Percentiles rank a stretch among this genome's conserved stretches.
phyloP scores from a whole-genome alignment of 176 grass and related monocot species.

The Aegilops umbellulata region DNA sequence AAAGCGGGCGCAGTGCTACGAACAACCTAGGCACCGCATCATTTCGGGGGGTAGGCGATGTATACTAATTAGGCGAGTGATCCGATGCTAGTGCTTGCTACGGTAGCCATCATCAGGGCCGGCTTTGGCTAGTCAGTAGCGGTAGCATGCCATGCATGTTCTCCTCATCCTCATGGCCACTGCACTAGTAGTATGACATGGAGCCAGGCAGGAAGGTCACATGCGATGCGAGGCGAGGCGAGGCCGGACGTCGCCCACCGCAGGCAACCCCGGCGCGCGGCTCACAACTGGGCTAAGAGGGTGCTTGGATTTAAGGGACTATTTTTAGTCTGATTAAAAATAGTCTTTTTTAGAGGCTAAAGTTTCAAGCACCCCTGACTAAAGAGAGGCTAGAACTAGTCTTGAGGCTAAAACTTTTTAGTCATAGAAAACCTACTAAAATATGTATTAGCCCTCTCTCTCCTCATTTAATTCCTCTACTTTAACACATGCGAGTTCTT shows the following conservation, averaged over 20 bases:
- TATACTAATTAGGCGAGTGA: conserved; percentile 41
- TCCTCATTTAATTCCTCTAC: too few species aligned
- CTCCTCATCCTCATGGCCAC: conserved; percentile 39
- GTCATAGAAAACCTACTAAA: too few species aligned
- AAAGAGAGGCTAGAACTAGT: too few species aligned
- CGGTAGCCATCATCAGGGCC: conserved; percentile 28
- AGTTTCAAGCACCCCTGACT: too few species aligned
- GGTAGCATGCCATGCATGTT: conserved; percentile 28
- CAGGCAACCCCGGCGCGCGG: conserved; percentile 29
- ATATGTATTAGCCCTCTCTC: too few species aligned
- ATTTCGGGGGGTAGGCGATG: background rate
- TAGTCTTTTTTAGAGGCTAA: too few species aligned
- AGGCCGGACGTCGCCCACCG: conserved; percentile 20
- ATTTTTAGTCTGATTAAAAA: too few species aligned
- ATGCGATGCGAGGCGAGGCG: conserved; percentile 17
- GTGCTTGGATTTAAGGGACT: too few species aligned
- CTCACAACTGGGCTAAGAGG: conserved; percentile 23
- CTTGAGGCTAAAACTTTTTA: too few species aligned
- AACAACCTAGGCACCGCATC: background rate
- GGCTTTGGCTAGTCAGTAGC: background rate
- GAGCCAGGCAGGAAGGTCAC: conserved; percentile 20
- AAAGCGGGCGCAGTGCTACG: background rate
- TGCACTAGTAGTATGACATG: conserved; percentile 22
- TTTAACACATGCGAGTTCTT: too few species aligned
- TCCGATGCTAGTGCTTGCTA: conserved; percentile 38